phyloP scores from a whole-genome alignment of 2,329 filamentous ascomycete genomes.

The Pyricularia grisea region DNA sequence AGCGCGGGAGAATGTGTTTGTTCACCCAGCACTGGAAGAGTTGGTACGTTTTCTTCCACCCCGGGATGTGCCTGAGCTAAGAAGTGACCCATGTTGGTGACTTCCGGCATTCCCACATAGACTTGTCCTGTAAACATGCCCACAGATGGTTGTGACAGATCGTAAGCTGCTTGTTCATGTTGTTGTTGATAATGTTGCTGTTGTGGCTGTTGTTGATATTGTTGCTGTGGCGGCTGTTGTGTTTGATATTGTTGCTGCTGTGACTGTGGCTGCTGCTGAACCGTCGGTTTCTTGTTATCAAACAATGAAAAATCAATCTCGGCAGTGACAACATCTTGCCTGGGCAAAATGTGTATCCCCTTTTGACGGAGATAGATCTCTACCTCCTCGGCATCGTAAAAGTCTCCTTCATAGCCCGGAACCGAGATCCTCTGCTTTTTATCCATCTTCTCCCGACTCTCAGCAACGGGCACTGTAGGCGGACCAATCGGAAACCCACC shows the following conservation, averaged over 20 bases:
- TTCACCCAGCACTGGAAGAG: not conserved
- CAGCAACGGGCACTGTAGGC: slow-evolving; percentile 29
- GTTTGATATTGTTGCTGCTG: not conserved
- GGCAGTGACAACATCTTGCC: slow-evolving; percentile 49
- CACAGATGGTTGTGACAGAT: not conserved
- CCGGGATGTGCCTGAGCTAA: not conserved
- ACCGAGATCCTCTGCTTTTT: slow-evolving; percentile 41
- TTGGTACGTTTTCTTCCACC: not conserved
- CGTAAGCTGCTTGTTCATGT: not conserved
- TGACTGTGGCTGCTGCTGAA: not conserved
- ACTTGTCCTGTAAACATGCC: not conserved
- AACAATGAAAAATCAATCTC: slow-evolving; percentile 34
- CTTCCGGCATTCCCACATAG: not conserved
- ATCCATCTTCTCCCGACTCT: slow-evolving; percentile 33
- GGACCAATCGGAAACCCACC: slow-evolving; percentile 37
- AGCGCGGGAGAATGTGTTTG: not conserved
- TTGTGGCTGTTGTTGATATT: not conserved
- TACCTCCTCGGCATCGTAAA: slow-evolving; percentile 69
- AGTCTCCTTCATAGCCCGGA: slow-evolving; percentile 61
- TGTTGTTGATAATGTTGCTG: not conserved
- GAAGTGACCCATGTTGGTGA: not conserved
- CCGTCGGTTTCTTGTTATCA: not conserved
- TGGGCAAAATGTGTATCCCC: slow-evolving; percentile 52
- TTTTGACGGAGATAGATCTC: slow-evolving; percentile 61
- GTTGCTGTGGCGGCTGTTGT: not conserved